Conservation (phyloP, 768 basidiomycete genomes). For the Pleurotus djamor region DNA sequence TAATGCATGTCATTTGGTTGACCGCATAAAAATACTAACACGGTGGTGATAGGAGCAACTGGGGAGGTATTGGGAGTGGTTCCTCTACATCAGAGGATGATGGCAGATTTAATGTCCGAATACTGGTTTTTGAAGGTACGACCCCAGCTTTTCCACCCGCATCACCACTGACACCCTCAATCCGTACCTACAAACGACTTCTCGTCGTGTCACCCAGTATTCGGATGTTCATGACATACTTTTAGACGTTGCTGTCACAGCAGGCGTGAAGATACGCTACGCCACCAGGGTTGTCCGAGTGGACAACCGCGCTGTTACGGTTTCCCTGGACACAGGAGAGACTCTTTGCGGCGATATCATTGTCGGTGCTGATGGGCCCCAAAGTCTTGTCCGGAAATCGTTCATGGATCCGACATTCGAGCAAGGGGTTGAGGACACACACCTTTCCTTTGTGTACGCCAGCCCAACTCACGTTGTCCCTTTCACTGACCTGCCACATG, state of each 20-base stretch:
- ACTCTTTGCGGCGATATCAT: slow-evolving; percentile 48
- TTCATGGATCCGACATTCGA: slow-evolving; percentile 18
- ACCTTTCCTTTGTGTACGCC: slow-evolving; percentile 20
- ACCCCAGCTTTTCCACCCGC: slow-evolving; percentile 5
- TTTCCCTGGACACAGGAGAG: slow-evolving; percentile 39
- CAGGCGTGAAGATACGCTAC: slow-evolving; percentile 48
- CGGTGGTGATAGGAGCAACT: slow-evolving; percentile 29
- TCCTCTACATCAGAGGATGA: slow-evolving; percentile 43
- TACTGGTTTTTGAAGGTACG: slow-evolving; percentile 26
- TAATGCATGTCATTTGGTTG: slow-evolving; percentile 7
- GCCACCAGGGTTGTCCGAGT: slow-evolving; percentile 32
- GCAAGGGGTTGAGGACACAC: slow-evolving; percentile 20
- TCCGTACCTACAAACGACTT: too few species aligned
- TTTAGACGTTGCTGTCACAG: slow-evolving; percentile 38
- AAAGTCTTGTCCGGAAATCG: slow-evolving; percentile 31
- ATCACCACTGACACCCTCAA: not conserved
- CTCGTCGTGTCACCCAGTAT: slow-evolving; percentile 26
- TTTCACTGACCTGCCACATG: not conserved
- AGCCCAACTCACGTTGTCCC: not conserved
- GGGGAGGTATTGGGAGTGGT: slow-evolving; percentile 43
- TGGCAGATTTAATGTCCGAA: slow-evolving; percentile 34
- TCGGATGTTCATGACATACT: slow-evolving; percentile 49
- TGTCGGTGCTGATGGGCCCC: slow-evolving; percentile 61
- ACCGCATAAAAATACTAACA: not conserved
- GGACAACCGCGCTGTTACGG: slow-evolving; percentile 26